A percentile compares a stretch with the other conserved stretches of the same genome.
Evolutionary conservation across 2,329 filamentous ascomycete genomes (phyloP).

Genomic region (Beauveria sp.): DNA sequence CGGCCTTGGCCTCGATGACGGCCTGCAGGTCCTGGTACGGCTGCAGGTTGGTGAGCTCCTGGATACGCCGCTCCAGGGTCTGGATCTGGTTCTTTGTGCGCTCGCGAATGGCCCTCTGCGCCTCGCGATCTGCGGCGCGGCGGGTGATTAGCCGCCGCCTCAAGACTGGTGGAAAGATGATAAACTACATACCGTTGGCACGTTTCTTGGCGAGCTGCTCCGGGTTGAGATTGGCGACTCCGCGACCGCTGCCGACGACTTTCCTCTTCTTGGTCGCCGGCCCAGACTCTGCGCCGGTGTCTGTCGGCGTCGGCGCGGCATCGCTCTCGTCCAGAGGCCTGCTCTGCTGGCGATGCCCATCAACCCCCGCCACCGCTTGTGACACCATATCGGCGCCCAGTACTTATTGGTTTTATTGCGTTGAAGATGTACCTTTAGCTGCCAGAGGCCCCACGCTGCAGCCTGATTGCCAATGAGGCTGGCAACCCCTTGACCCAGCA

Average conservation of each 20-base stretch:
- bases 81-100: slow-evolving; percentile 77
- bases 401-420: background rate
- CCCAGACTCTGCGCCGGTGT: background rate
- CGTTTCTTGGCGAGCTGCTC: slow-evolving; percentile 66
- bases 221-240: slow-evolving; percentile 58
- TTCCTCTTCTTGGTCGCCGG: slow-evolving; percentile 36
- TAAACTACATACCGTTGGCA: slow-evolving; percentile 41
- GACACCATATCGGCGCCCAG: background rate
- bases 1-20: slow-evolving; percentile 67
- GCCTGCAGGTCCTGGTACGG: slow-evolving; percentile 78
- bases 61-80: slow-evolving; percentile 61
- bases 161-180: too few relatives aligned
- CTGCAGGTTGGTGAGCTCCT: slow-evolving; percentile 69
- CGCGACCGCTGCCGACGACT: slow-evolving; percentile 36
- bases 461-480: too few relatives aligned
- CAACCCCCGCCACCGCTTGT: background rate
- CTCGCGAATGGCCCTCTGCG: slow-evolving; percentile 77
- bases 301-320: background rate
- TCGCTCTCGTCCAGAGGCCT: slow-evolving; percentile 4
- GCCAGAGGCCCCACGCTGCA: too few relatives aligned
- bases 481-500: too few relatives aligned
- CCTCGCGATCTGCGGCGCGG: slow-evolving; percentile 58
- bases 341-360: background rate
- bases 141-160: too few relatives aligned
- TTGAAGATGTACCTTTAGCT: background rate